Conservation (phyloP, 1,139 yeast genomes). For the Zygotorulaspora mrakii region DNA sequence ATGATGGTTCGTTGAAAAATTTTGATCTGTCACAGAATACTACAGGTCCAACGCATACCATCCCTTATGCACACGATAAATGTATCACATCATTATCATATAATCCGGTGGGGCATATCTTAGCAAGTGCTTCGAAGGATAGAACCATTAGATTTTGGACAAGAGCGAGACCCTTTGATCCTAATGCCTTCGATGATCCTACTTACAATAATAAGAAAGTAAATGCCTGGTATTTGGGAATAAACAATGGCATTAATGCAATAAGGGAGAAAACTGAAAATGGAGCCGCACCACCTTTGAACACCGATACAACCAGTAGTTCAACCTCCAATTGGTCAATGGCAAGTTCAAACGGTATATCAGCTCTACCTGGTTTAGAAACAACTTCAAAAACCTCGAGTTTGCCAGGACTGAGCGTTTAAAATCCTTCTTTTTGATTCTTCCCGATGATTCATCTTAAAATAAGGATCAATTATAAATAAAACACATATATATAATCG, state of each 20-base stretch:
- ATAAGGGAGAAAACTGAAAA: conserved; percentile 37
- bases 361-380: conserved; percentile 14
- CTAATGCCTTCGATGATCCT: conserved; percentile 76
- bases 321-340: conserved; percentile 4
- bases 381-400: conserved; percentile 12
- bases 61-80: conserved; percentile 92
- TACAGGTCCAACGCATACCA: conserved; percentile 54
- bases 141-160: conserved; percentile 95
- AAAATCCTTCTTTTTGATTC: neutral
- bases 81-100: conserved; percentile 87
- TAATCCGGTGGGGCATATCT: conserved; percentile 89
- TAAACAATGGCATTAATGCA: conserved; percentile 62
- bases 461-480: neutral
- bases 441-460: neutral
- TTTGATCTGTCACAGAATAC: conserved; percentile 56
- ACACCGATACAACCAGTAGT: conserved; percentile 4
- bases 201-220: conserved; percentile 68
- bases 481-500: conserved; percentile 6
- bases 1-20: conserved; percentile 81
- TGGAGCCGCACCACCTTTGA: conserved; percentile 37
- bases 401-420: conserved; percentile 20
- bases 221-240: conserved; percentile 71
- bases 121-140: conserved; percentile 92
- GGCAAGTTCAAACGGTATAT: conserved; percentile 5
- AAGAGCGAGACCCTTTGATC: conserved; percentile 86